Evolutionary conservation across 179 eudicot genomes (phyloP), one percentile per base, ranked within the genome.

Genomic region (Monotropa hypopitys): DNA sequence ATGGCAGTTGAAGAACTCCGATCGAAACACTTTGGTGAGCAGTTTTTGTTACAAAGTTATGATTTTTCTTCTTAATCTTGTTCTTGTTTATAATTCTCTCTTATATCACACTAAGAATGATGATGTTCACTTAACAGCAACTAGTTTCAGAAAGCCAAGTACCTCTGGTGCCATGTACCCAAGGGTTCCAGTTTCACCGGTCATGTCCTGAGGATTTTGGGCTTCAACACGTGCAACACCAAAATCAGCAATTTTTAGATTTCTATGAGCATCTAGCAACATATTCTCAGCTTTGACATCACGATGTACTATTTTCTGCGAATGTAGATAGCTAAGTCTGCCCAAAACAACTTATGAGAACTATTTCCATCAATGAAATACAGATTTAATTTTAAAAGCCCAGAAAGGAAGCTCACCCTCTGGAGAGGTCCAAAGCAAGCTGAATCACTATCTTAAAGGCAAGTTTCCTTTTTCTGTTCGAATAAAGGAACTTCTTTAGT

Each of bases 171-270:
- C 98, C 97, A 94, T 94, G 79, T 92, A 94, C 20, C 92, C 89
- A 38, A 94, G 92, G 1, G 98, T 94, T 79, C 98, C 97, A 15
- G 96, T 94, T 85, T 94, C 98, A 53, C 98, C 98, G 0, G 98
- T 94, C 98, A 92, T 94, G 63, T 94, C 98, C 76, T 80, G 84
- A 16, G 98, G 98, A 73, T 94, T 94, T 76, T 88, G 94, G 32
- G 97, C 97, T 85, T 94, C 97, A 54, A 94, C 97, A 70, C 98
- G 97, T 84, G 98, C 98, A 80, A 94, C 97, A 26, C 98, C 98
- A 83, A 94, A 94, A 86, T 94, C 98, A 35, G 98, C 98, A 70
- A 92, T 94, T 82, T 92, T 94, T 32, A 94, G 47, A 33, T 72
- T 88, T 79, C 88, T 82, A 18, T 75, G 74, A 77, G 87, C 51